These are phyloP conservation scores for Nannizziopsis barbatae DNA, from an alignment of 2,329 filamentous ascomycete species.

Conservation along the genomic window DNA sequence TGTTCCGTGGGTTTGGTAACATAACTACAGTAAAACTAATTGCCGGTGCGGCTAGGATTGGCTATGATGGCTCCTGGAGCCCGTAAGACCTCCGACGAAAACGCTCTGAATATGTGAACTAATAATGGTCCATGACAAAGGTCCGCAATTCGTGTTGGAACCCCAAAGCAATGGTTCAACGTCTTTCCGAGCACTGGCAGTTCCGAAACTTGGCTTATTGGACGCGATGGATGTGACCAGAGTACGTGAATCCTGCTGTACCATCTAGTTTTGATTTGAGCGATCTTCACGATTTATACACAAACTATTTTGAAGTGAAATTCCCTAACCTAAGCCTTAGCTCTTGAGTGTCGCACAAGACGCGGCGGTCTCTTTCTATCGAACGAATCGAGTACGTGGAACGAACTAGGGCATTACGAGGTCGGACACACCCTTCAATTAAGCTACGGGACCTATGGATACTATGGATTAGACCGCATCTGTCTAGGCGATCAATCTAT, in stretches of 20 bases:
- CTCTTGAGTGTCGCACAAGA: conserved; percentile 19
- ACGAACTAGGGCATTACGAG: conserved; percentile 20
- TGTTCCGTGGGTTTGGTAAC: neutral
- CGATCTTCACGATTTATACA: neutral
- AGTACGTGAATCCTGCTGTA: conserved; percentile 14
- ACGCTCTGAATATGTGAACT: neutral
- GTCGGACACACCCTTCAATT: conserved; percentile 19
- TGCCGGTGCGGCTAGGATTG: conserved; percentile 9
- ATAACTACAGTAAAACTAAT: neutral
- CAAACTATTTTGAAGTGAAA: neutral
- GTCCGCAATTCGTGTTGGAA: conserved; percentile 21
- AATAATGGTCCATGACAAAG: conserved; percentile 1
- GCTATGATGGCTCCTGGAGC: conserved; percentile 23
- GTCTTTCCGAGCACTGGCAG: conserved; percentile 23
- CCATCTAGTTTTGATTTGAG: neutral
- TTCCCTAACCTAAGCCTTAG: neutral
- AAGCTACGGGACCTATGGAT: conserved; percentile 19
- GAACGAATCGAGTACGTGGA: conserved; percentile 27
- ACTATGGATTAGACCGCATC: conserved; percentile 31
- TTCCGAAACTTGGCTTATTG: conserved; percentile 24
- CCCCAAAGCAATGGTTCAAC: conserved; percentile 23
- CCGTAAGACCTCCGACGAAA: conserved; percentile 13
- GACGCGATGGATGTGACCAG: conserved; percentile 21
- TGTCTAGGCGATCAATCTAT: conserved; percentile 19
- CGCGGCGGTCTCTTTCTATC: conserved; percentile 24